phyloP scores from a whole-genome alignment of 2,329 filamentous ascomycete species.

The Paracorniculantispora psalliotae region DNA sequence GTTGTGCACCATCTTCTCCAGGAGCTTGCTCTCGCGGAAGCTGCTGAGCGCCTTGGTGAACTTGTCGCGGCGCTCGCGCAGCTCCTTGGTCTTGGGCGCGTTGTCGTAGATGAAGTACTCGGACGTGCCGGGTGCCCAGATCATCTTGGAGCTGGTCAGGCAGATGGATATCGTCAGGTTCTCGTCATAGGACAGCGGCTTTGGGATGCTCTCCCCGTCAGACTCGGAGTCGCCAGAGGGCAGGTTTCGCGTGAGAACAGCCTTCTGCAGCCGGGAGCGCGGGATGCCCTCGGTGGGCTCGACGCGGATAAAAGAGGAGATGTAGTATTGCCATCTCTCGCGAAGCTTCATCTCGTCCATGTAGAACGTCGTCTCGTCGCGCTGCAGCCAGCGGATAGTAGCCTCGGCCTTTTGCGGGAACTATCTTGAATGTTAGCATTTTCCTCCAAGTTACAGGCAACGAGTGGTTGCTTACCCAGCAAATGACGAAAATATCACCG shows the following conservation, averaged over 20 bases:
- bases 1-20: slow-evolving; percentile 79
- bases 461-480: slow-evolving; percentile 64
- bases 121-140: slow-evolving; percentile 65
- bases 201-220: slow-evolving; percentile 58
- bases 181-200: slow-evolving; percentile 59
- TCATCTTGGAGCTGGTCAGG: slow-evolving; percentile 71
- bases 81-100: slow-evolving; percentile 62
- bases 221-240: slow-evolving; percentile 57
- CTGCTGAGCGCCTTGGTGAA: slow-evolving; percentile 50
- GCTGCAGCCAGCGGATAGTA: slow-evolving; percentile 65
- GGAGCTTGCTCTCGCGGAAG: slow-evolving; percentile 64
- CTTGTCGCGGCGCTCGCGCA: slow-evolving; percentile 46
- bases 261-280: slow-evolving; percentile 59
- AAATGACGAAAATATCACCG: slow-evolving; percentile 82
- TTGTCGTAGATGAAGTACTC: slow-evolving; percentile 72
- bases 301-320: slow-evolving; percentile 82
- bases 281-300: slow-evolving; percentile 80
- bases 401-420: slow-evolving; percentile 64
- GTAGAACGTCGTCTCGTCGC: slow-evolving; percentile 73
- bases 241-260: slow-evolving; percentile 67
- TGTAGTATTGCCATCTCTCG: slow-evolving; percentile 90
- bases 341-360: slow-evolving; percentile 81
- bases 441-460: slow-evolving; percentile 1
- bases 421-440: slow-evolving; percentile 40
- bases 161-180: slow-evolving; percentile 69